These are phyloP conservation scores for Mycena chlorophos DNA, from an alignment of 768 basidiomycete genomes.

Conservation along the genomic window DNA sequence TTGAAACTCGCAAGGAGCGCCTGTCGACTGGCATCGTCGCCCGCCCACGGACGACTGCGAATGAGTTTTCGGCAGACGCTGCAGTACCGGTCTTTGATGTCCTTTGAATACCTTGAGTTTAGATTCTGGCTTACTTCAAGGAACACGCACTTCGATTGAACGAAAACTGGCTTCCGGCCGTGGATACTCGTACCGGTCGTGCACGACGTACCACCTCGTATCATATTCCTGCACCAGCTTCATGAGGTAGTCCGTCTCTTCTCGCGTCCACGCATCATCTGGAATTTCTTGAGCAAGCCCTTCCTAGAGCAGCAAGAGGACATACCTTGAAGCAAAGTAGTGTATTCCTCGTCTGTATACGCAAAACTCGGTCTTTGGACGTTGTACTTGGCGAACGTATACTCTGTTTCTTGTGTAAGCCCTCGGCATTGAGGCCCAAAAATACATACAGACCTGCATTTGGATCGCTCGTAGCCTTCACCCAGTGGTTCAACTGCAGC, in stretches of 20 bases:
- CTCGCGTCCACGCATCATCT: constrained; percentile 88
- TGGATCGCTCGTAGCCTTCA: constrained; percentile 57
- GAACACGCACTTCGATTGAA: constrained; percentile 64
- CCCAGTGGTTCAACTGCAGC: constrained; percentile 83
- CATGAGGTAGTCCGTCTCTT: constrained; percentile 94
- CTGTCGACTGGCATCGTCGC: constrained; percentile 73
- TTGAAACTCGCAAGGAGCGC: constrained; percentile 68
- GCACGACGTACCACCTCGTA: constrained; percentile 82
- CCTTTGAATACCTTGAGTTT: too few species aligned
- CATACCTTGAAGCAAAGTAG: constrained; percentile 71
- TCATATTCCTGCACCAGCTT: constrained; percentile 78
- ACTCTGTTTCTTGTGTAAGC: too few species aligned
- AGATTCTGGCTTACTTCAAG: not conserved
- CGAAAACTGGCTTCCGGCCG: constrained; percentile 42
- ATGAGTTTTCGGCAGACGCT: constrained; percentile 87
- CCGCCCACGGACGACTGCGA: constrained; percentile 79
- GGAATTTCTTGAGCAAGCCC: not conserved
- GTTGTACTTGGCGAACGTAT: constrained; percentile 84
- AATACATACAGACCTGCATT: constrained; percentile 56
- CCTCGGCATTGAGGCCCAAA: too few species aligned
- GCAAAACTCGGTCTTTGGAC: constrained; percentile 60
- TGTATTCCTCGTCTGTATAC: constrained; percentile 88
- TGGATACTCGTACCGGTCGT: constrained; percentile 87
- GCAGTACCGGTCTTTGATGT: constrained; percentile 93
- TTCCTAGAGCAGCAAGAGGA: not conserved